Base-by-base conservation (phyloP, 73 alveolate genomes). In the Paramecium biaurelia region DNA sequence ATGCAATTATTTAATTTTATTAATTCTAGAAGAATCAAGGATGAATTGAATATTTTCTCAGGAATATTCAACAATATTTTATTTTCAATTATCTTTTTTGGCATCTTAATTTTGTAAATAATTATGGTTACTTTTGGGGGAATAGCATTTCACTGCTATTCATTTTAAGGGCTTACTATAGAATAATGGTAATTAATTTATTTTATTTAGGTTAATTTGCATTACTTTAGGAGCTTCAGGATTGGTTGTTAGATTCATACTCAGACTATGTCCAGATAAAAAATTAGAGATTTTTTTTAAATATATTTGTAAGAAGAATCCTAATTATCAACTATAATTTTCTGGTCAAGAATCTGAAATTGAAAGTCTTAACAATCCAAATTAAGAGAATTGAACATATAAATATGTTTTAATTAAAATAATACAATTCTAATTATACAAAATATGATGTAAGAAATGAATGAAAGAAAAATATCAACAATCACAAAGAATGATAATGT, bases 11-110 rank as follows among this genome's bases (percentile, higher is more conserved):
- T 97, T 68, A 97, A 97, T 79, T 94, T 96, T 89, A 11, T 98
- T 15, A 97, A 97, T 89, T 92, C 99, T n/a, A 92, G 99, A 92
- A 94, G 93, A 42, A 97, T 97, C 43, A 92, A 93, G 76, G 99
- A 98, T 84, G 98, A 97, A 74, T 37, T 93, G 32, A 95, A 95
- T 76, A 89, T 95, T 35, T 98, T 97, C 38, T 95, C 85, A 72
- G 95, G 98, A n/a, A 94, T 98, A 6, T 49, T 70, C 20, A 93
- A 86, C 24, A 94, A 95, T 72, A 12, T 23, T 4, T 57, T 95
- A 85, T 97, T 97, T 93, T 45, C 92, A 57, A 58, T 89, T n/a
- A 94, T 96, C 12, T 93, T 98, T 92, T 34, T 90, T 10, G 26
- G 86, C 1, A 97, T 96, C 70, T 79, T 95, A 43, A 89, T 49